Percentiles rank a stretch among this genome's conserved stretches.
These are phyloP conservation scores for Chrysoporthe deuterocubensis DNA, from an alignment of 2,329 filamentous ascomycete genomes.

Conservation along the genomic window DNA sequence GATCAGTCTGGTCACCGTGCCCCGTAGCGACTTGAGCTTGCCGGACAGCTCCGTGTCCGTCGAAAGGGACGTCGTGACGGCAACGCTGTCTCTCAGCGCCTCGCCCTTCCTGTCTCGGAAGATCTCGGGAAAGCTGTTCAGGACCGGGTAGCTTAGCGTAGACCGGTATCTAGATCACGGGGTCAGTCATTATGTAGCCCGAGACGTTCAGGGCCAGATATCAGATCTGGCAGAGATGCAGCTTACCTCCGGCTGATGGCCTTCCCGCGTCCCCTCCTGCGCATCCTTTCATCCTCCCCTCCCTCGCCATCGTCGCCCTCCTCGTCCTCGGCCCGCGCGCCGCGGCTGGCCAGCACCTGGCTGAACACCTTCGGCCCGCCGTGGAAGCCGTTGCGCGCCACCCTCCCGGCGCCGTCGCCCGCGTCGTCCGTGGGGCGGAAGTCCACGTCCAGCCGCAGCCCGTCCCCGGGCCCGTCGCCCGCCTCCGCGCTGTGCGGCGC, in stretches of 20 bases:
- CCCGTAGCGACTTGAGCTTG: constrained; percentile 68
- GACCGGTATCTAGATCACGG: constrained; percentile 45
- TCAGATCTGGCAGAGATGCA: background rate
- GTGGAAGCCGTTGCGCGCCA: constrained; percentile 31
- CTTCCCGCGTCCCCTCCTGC: constrained; percentile 34
- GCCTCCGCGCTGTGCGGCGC: constrained; percentile 34
- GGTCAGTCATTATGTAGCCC: background rate
- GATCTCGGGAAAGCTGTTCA: constrained; percentile 83
- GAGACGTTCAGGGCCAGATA: background rate
- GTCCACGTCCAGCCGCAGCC: constrained; percentile 44
- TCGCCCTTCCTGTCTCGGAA: constrained; percentile 54
- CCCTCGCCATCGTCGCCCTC: constrained; percentile 34
- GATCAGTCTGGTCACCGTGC: constrained; percentile 65
- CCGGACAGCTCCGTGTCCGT: constrained; percentile 76
- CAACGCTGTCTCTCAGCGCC: constrained; percentile 46
- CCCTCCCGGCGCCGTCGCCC: constrained; percentile 28
- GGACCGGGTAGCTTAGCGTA: constrained; percentile 70
- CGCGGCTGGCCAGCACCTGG: constrained; percentile 43
- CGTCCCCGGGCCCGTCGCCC: constrained; percentile 32
- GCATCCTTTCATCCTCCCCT: constrained; percentile 35
- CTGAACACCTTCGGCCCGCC: constrained; percentile 43
- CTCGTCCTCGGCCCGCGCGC: constrained; percentile 37
- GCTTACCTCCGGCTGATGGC: constrained; percentile 41
- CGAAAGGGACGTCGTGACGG: constrained; percentile 65
- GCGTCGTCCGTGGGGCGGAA: constrained; percentile 46